phyloP scores from a whole-genome alignment of 352 stramenopile species.

The Phytophthora fragariae region DNA sequence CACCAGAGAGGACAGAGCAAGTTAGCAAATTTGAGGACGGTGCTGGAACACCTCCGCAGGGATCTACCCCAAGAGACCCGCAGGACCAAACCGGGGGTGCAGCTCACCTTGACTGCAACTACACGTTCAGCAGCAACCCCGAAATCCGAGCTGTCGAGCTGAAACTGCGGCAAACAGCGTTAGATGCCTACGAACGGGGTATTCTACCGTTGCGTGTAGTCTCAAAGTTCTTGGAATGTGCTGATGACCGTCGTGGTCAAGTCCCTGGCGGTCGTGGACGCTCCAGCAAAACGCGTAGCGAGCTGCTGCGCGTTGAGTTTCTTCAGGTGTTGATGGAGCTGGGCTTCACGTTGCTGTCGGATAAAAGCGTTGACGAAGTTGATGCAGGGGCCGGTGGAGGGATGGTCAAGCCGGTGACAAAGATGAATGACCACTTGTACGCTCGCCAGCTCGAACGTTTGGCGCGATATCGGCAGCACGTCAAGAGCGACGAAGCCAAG shows the following conservation, averaged over 20 bases:
- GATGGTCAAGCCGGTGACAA: conserved; percentile 27
- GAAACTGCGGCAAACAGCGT: conserved; percentile 79
- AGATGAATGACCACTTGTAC: conserved; percentile 83
- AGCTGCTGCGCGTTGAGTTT: conserved; percentile 90
- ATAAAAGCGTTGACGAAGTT: conserved; percentile 43
- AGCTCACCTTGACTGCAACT: conserved; percentile 69
- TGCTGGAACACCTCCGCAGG: neutral
- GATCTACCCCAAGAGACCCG: neutral
- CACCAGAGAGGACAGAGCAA: neutral
- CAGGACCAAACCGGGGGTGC: neutral
- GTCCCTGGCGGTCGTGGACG: conserved; percentile 18
- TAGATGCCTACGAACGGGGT: conserved; percentile 75
- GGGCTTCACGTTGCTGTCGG: conserved; percentile 83
- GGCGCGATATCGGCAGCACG: conserved; percentile 70
- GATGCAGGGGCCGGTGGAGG: conserved; percentile 11
- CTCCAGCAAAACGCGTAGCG: conserved; percentile 33
- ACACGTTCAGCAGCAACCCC: conserved; percentile 83
- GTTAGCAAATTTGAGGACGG: neutral
- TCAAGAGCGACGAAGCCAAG: conserved; percentile 49
- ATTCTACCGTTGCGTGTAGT: conserved; percentile 77
- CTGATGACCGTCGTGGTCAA: conserved; percentile 29
- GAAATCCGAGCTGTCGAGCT: conserved; percentile 86
- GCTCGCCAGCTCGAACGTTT: conserved; percentile 82
- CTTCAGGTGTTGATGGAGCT: conserved; percentile 94
- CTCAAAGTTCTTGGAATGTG: conserved; percentile 72